Base-by-base conservation (phyloP, 2,329 filamentous ascomycete genomes). In the Aspergillus intermedius region DNA sequence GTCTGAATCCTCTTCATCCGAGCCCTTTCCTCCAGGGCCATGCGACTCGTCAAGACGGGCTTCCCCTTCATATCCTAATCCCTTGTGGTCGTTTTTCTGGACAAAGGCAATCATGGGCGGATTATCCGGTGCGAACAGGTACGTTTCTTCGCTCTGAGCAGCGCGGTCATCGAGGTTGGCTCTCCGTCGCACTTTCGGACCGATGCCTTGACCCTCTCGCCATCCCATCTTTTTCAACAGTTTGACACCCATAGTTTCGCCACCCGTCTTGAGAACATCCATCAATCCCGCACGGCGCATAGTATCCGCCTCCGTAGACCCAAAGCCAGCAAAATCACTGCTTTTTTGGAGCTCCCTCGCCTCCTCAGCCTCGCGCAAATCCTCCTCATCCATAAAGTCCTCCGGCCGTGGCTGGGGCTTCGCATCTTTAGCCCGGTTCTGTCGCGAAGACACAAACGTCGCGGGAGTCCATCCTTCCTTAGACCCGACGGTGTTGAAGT, bases 381-480 rank as follows among this genome's bases (percentile, higher is more conserved):
- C 93, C 66, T 98, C 93, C 39, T 95, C 91, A 61, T 98, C 93
- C 93, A 98, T 98, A 60, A 91, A 97, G 63, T 97, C 91, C 67
- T 97, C 90, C 0, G 83, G 81, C 43, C 84, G 82, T 63, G 87
- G 83, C 54, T 78, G 57, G 2, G 71, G 25, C 10, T 30, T 30
- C 10, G 75, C 76, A 73, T 87, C 80, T 63, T 87, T 88, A 55
- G 79, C 82, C 48, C 90, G 86, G 60, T 88, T 88, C 35, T 81
- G 74, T 21, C 93, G 86, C 45, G 91, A 96, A 5, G 91, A 97
- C 8, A 95, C 84, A 67, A 97, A 98, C 0, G 88, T 86, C 19
- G 88, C 84, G 2, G 93, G 93, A 0, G 88, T 85, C 91, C 91
- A 98, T 74, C 93, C 93, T 76, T 98, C 91, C 70, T 97, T 97